These are phyloP conservation scores for Fusarium penzigii DNA, from an alignment of 2,329 filamentous ascomycete genomes.

Conservation along the genomic window DNA sequence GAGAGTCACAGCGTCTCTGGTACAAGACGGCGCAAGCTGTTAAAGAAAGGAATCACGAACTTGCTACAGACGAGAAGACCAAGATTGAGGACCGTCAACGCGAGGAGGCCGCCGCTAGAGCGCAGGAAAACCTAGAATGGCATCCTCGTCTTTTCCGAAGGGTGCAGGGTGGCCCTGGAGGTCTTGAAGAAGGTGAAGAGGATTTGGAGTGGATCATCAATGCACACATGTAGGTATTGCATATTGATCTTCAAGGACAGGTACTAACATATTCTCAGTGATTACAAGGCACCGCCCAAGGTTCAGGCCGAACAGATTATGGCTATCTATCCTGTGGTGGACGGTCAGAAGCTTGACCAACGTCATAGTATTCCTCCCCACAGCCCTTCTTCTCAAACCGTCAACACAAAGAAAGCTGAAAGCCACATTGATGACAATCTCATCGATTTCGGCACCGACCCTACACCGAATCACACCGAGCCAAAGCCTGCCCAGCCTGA, in stretches of 20 bases:
- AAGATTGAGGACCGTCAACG: constrained; percentile 91
- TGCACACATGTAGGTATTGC: constrained; percentile 69
- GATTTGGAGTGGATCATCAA: constrained; percentile 95
- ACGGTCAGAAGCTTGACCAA: constrained; percentile 65
- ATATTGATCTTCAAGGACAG: not conserved
- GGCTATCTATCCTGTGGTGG: constrained; percentile 80
- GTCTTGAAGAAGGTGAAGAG: constrained; percentile 78
- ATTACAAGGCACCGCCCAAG: constrained; percentile 55
- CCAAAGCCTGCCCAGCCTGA: not conserved
- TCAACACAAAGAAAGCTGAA: constrained; percentile 19
- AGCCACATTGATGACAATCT: constrained; percentile 41
- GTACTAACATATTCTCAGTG: constrained; percentile 26
- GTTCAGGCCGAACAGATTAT: constrained; percentile 81
- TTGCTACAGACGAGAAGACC: constrained; percentile 94
- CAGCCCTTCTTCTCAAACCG: constrained; percentile 19
- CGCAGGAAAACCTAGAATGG: constrained; percentile 83
- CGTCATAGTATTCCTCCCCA: constrained; percentile 58
- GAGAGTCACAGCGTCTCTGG: constrained; percentile 91
- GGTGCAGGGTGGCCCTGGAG: constrained; percentile 70
- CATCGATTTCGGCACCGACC: constrained; percentile 56
- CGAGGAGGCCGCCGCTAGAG: constrained; percentile 79
- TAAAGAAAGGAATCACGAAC: constrained; percentile 79
- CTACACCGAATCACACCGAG: constrained; percentile 3
- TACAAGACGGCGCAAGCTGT: constrained; percentile 78
- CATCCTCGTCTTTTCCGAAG: constrained; percentile 80